Conservation (phyloP, 2,329 filamentous ascomycete species). For the Mycosphaerella sp. region DNA sequence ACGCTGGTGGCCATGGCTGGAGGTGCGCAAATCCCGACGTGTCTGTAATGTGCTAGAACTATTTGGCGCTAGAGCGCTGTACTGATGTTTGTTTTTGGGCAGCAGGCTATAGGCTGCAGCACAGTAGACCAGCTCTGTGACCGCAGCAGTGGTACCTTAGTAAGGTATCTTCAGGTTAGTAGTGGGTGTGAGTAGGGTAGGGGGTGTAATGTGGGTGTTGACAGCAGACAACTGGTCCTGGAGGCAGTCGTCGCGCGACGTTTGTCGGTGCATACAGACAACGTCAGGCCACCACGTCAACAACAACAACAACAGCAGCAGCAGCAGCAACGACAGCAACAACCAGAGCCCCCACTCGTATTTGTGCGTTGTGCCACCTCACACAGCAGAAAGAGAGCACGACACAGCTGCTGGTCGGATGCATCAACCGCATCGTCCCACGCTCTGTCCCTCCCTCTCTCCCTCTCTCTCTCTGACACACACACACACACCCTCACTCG, state of each 20-base stretch:
- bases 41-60: neutral
- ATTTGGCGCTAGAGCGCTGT: neutral
- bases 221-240: no score
- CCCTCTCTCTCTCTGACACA: neutral
- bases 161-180: no score
- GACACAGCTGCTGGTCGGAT: neutral
- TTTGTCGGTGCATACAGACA: neutral
- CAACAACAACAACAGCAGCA: slow-evolving; percentile 2
- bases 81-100: neutral
- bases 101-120: neutral
- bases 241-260: no score
- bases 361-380: neutral
- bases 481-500: no score
- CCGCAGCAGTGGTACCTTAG: neutral
- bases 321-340: neutral
- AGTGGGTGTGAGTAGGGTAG: no score
- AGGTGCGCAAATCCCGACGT: neutral
- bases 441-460: neutral
- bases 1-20: slow-evolving; percentile 4
- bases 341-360: neutral
- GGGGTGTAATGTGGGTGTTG: no score
- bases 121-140: neutral
- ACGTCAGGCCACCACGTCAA: no score
- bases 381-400: neutral
- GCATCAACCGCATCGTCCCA: neutral